Evolutionary conservation across 1,284 basidiomycete genomes (phyloP).

Genomic region (Apiotrichum veenhuisii): DNA sequence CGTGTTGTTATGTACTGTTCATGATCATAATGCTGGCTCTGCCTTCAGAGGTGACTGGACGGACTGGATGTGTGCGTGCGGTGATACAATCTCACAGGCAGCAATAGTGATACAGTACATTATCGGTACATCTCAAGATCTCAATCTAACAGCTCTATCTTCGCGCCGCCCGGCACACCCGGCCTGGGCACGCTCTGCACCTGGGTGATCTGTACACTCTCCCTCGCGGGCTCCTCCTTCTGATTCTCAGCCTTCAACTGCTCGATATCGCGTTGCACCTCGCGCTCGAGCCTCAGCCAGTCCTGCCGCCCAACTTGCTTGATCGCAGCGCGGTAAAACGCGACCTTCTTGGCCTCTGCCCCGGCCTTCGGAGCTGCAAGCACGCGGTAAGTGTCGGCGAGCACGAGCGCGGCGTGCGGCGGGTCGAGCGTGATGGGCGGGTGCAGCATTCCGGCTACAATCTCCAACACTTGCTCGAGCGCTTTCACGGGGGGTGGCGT

Average conservation of each 20-base stretch:
- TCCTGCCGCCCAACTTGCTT: conserved; percentile 23
- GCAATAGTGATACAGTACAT: not conserved
- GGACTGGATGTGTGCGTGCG: not conserved
- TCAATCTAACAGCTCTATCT: conserved; percentile 12
- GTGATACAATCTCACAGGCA: too few species aligned
- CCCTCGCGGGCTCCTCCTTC: not conserved
- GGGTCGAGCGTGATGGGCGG: conserved; percentile 32
- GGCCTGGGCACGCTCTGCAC: not conserved
- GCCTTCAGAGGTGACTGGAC: not conserved
- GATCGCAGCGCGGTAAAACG: conserved; percentile 40
- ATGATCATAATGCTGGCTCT: not conserved
- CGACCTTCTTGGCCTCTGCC: conserved; percentile 33
- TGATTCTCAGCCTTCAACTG: conserved; percentile 15
- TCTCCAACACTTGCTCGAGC: conserved; percentile 27
- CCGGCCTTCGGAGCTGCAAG: conserved; percentile 16
- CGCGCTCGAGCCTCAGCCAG: conserved; percentile 35
- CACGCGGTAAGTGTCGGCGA: conserved; percentile 35
- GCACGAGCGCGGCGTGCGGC: conserved; percentile 22
- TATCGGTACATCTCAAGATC: not conserved
- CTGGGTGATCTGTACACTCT: not conserved
- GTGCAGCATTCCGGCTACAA: conserved; percentile 25
- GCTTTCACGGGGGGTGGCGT: conserved; percentile 4
- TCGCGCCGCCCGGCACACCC: not conserved
- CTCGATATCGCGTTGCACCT: conserved; percentile 26
- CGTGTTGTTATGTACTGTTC: not conserved